Evolutionary conservation across 331 rosid species (phyloP), one percentile per base, ranked within the genome.

Genomic region (Quercus tomentella): DNA sequence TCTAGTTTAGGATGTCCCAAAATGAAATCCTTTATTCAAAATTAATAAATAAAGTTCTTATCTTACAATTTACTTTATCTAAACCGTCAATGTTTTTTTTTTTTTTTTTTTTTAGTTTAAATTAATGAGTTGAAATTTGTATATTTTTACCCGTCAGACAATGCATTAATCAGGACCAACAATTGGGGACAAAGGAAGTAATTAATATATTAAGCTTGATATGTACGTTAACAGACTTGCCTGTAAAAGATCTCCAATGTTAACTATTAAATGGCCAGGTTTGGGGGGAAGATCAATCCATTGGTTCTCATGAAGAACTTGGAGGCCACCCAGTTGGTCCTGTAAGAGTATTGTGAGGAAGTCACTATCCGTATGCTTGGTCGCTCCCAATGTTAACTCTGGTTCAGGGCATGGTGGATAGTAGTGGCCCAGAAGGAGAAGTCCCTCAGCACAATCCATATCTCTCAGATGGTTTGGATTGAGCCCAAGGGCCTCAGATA

Each of bases 391-490:
- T 1, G 84, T 56, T 16, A 84, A 72, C 5, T 84, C 79, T 49
- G 84, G 87, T 60, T 80, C 73, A 2, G 79, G 84, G 76, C 87
- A 84, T 15, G 76, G 16, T 20, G 84, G 84, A 33, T 76, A 80
- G 76, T 84, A 84, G 12, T 57, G 84, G 15, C 79, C 79, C 4
- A 72, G 1, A 5, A 74, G 35, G 4, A 66, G 7, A 23, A 72
- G 69, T 7, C 76, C 52, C 26, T 33, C 26, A 20, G 51, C 25
- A 33, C 51, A 67, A 20, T 33, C 16, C 16, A 16, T 67, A 22
- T 33, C 72, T 31, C 35, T 67, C 37, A 67, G 72, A 43, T 74
- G 28, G 26, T 20, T 71, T 3, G 76, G 83, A 3, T 49, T 25
- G 1, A 81, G 72, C 37, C 83, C 88, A 1, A 85, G 76, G 54